Evolutionary conservation across 179 eudicot species (phyloP), one percentile per base, ranked within the genome.

Genomic region (Spinacia oleracea): DNA sequence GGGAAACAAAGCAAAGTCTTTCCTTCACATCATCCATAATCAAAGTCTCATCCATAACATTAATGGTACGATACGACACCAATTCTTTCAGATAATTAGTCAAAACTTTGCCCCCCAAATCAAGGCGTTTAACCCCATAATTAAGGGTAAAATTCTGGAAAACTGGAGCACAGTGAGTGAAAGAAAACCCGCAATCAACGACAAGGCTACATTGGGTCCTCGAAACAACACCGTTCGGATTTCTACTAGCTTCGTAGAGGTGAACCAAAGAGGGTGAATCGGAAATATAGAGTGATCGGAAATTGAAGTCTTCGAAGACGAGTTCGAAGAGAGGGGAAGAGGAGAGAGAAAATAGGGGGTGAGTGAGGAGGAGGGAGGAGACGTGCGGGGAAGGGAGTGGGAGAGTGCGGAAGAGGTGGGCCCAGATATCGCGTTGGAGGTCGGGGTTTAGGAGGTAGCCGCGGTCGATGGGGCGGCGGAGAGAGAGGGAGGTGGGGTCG

Each of bases 31-130:
- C 87, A 78, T 96, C 99, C 84, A 96, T 84, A 18, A 95, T 69
- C 70, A 93, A 87, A 56, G 92, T 86, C 84, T 95, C 98, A 71
- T 95, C 98, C 98, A 91, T 96, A 25, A 93, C 93, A 90, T 96
- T 91, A 59, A 96, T 59, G 8, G 94, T 78, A 31, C 98, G 77
- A 82, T 90, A 96, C 23, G 94, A 89, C 38, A 96, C 89, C 85
- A 96, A 58, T 82, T 96, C 98, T 81, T 96, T 96, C 60, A 96
- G 62, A 53, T 91, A 96, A 87, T 96, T 96, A 1, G 94, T 96
- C 69, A 96, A 66, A 6, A 94, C 99, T 56, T 96, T 96, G 2
- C 99, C 99, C 0, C 99, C 99, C 76, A 93, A 86, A 85, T 93
- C 99, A 75, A 96, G 81, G 83, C 98, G 81, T 79, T 87, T 96